A percentile compares a stretch with the other conserved stretches of the same genome.
phyloP scores from a whole-genome alignment of 768 basidiomycete genomes.

The Rhodotorula sphaerocarpa region DNA sequence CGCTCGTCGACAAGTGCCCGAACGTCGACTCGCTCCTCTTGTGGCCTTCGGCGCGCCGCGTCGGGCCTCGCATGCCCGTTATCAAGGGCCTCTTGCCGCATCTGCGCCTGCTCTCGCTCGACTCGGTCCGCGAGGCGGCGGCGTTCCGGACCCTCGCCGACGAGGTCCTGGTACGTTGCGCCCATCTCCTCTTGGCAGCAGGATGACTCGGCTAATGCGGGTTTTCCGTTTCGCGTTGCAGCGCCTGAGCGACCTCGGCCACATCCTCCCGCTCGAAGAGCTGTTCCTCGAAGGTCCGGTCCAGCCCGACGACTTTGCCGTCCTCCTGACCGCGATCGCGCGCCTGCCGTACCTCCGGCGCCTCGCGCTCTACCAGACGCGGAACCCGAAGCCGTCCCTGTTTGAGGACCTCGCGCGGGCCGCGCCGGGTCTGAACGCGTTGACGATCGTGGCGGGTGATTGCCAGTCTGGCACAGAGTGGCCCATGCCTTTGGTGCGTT shows the following conservation, averaged over 20 bases:
- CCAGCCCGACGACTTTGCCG: background rate
- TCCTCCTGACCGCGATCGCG: conserved; percentile 7
- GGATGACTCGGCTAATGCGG: too few species aligned
- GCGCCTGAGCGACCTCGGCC: background rate
- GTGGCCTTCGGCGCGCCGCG: conserved; percentile 23
- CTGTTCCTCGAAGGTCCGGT: conserved; percentile 31
- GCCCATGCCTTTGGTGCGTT: conserved; percentile 19
- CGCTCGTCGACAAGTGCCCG: conserved; percentile 2
- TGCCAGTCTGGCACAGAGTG: conserved; percentile 4
- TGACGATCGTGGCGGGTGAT: conserved; percentile 21
- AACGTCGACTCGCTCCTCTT: conserved; percentile 30
- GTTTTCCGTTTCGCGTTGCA: too few species aligned
- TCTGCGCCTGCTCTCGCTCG: conserved; percentile 25
- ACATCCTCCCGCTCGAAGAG: conserved; percentile 23
- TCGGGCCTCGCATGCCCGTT: background rate
- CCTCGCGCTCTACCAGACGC: conserved; percentile 27
- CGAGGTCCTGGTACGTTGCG: conserved; percentile 16
- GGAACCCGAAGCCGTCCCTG: conserved; percentile 14
- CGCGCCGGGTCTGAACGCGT: background rate
- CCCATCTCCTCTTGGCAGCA: too few species aligned
- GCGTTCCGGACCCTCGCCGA: conserved; percentile 8
- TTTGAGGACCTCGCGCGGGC: conserved; percentile 6
- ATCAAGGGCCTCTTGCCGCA: conserved; percentile 13
- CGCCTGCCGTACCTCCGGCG: conserved; percentile 10
- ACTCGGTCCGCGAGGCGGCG: conserved; percentile 17